phyloP scores from a whole-genome alignment of 108 stramenopile species.

The Discostella pseudostelligera region DNA sequence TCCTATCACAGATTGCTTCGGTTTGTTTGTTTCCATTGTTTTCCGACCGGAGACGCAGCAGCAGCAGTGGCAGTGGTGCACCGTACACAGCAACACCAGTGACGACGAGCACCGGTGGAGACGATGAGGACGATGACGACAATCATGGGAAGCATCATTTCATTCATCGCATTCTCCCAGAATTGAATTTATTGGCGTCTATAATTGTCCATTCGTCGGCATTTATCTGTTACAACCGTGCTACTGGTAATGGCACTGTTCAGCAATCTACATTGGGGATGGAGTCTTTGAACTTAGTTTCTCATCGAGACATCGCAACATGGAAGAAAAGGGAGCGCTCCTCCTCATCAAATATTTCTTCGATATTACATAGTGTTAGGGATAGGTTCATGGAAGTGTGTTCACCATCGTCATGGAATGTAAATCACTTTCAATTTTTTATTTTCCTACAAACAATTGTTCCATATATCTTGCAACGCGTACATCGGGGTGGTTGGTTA shows the following conservation, averaged over 20 bases:
- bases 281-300: slow-evolving; percentile 37
- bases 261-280: slow-evolving; percentile 37
- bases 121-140: slow-evolving; percentile 5
- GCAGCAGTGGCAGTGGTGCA: neutral
- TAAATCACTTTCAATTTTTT: slow-evolving; percentile 28
- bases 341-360: neutral
- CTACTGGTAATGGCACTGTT: neutral
- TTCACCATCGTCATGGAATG: slow-evolving; percentile 11
- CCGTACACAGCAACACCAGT: neutral
- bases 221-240: slow-evolving; percentile 21
- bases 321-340: neutral
- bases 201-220: slow-evolving; percentile 35
- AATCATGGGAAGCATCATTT: slow-evolving; percentile 25
- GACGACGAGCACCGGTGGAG: neutral
- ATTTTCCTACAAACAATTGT: slow-evolving; percentile 30
- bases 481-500: slow-evolving; percentile 37
- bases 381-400: neutral
- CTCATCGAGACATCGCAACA: neutral
- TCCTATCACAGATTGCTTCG: slow-evolving; percentile 21
- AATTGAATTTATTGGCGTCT: slow-evolving; percentile 33
- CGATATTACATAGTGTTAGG: neutral
- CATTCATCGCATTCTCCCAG: slow-evolving; percentile 36
- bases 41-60: neutral
- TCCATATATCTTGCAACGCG: slow-evolving; percentile 33
- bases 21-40: slow-evolving; percentile 19